These are phyloP conservation scores for Fusarium phyllophilum DNA, from an alignment of 2,329 filamentous ascomycete genomes.

Conservation along the genomic window DNA sequence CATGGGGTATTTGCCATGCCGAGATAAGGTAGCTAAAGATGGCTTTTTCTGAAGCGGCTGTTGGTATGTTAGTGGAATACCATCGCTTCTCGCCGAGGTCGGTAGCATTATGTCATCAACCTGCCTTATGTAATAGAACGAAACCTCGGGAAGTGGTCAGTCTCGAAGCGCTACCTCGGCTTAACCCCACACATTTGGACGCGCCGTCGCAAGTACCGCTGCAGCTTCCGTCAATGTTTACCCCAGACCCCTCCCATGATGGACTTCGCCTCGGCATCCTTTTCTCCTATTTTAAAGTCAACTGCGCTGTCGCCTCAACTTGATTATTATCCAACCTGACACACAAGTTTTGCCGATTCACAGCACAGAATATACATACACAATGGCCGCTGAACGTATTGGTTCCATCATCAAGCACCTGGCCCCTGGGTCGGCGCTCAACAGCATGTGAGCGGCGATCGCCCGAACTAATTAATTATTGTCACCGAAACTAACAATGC, in stretches of 20 bases:
- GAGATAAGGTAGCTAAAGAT: background rate
- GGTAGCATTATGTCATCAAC: background rate
- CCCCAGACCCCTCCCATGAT: slow-evolving; percentile 34
- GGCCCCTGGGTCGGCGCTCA: slow-evolving; percentile 75
- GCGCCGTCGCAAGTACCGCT: slow-evolving; percentile 33
- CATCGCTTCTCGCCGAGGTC: background rate
- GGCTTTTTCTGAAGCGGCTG: background rate
- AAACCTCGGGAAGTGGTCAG: slow-evolving; percentile 37
- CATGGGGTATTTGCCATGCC: background rate
- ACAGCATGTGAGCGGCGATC: slow-evolving; percentile 74
- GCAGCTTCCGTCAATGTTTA: slow-evolving; percentile 32
- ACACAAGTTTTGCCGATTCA: background rate
- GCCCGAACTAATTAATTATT: background rate
- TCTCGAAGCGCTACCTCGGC: slow-evolving; percentile 43
- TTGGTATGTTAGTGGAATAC: background rate
- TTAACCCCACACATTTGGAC: slow-evolving; percentile 42
- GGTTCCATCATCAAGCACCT: slow-evolving; percentile 89
- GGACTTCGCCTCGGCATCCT: slow-evolving; percentile 33
- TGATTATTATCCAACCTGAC: background rate
- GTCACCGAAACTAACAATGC: slow-evolving; percentile 4
- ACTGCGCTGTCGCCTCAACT: background rate
- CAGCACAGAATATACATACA: slow-evolving; percentile 43
- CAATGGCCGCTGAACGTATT: slow-evolving; percentile 86
- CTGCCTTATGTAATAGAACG: slow-evolving; percentile 17
- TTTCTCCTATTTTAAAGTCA: slow-evolving; percentile 30